Evolutionary conservation across 169 alveolate species (phyloP).

Genomic region (Plasmodium falciparum): DNA sequence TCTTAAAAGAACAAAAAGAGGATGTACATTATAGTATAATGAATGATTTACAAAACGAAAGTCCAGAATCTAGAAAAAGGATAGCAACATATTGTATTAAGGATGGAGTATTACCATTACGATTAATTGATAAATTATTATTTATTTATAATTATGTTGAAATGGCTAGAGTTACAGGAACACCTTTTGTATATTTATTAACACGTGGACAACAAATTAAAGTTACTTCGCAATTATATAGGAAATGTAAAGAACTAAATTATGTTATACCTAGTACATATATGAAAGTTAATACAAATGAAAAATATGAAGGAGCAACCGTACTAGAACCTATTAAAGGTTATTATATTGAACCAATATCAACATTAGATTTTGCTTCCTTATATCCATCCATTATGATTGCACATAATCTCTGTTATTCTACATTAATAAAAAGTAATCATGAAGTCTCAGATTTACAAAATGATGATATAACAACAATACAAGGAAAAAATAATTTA

Average conservation of each 20-base stretch:
- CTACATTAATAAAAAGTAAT: slow-evolving; percentile 93
- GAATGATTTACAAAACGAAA: slow-evolving; percentile 93
- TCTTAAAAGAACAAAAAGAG: slow-evolving; percentile 98
- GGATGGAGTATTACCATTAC: slow-evolving; percentile 97
- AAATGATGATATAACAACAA: slow-evolving; percentile 76
- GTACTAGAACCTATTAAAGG: slow-evolving; percentile 96
- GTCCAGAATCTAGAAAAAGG: slow-evolving; percentile 97
- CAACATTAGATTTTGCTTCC: slow-evolving; percentile 99
- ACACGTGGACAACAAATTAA: slow-evolving; percentile 98
- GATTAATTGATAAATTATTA: slow-evolving; percentile 96
- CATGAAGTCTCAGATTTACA: slow-evolving; percentile 78
- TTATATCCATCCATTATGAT: slow-evolving; percentile 99
- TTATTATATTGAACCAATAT: slow-evolving; percentile 97
- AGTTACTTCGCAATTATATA: slow-evolving; percentile 96
- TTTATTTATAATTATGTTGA: slow-evolving; percentile 97
- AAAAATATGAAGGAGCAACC: slow-evolving; percentile 96
- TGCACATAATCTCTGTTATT: slow-evolving; percentile 99
- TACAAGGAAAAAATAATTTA: slow-evolving; percentile 29
- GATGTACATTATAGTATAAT: slow-evolving; percentile 99
- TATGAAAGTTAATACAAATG: slow-evolving; percentile 77
- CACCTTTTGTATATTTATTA: slow-evolving; percentile 94
- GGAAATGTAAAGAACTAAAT: slow-evolving; percentile 92
- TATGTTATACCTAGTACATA: slow-evolving; percentile 93
- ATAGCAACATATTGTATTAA: slow-evolving; percentile 99
- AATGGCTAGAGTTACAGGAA: slow-evolving; percentile 99